Base-by-base conservation (phyloP, 2,329 filamentous ascomycete species). In the Dothistroma septosporum region DNA sequence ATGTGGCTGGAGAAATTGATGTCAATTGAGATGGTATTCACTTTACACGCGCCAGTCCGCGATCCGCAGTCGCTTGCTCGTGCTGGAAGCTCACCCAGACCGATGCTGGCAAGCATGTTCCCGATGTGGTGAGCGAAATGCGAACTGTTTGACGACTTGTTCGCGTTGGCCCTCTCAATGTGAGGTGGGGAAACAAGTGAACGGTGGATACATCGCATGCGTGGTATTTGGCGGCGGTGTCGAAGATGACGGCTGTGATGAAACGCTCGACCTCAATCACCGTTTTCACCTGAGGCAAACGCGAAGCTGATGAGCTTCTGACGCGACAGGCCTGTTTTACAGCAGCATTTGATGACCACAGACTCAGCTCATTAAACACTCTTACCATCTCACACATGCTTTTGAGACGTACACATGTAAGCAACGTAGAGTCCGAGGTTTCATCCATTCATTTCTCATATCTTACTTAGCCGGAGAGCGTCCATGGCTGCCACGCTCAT, bases 391-490 rank as follows among this genome's bases (percentile, higher is more conserved):
- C 14, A n/a, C 41, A 44, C 14, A 19, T 44, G 41, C 41, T n/a
- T n/a, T 9, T 3, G 21, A 9, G 32, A 55, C 53, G 19, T 22
- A 44, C 5, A 19, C 9, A 44, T 44, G 32, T 55, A 33, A 24
- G 21, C 47, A 24, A 28, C 16, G 9, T 24, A 16, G 12, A 22
- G n/a, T 47, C 44, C 33, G 28, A 47, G 28, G 41, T 54, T 65
- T 63, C 60, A 62, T 62, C 62, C 57, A 58, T 65, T 28, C 63
- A 49, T 65, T 52, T 54, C 59, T 64, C 59, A 35, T 62, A 59
- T 61, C 55, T 58, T 48, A 53, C 50, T 16, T 22, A 37, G 49
- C 57, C 49, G 33, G 35, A 48, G 28, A 50, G 49, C 57, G 37
- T 14, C 37, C 50, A 47, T 49, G 14, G 12, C 8, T 14, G 28